phyloP scores from a whole-genome alignment of 305 asterid species.

The Fraxinus greggii region DNA sequence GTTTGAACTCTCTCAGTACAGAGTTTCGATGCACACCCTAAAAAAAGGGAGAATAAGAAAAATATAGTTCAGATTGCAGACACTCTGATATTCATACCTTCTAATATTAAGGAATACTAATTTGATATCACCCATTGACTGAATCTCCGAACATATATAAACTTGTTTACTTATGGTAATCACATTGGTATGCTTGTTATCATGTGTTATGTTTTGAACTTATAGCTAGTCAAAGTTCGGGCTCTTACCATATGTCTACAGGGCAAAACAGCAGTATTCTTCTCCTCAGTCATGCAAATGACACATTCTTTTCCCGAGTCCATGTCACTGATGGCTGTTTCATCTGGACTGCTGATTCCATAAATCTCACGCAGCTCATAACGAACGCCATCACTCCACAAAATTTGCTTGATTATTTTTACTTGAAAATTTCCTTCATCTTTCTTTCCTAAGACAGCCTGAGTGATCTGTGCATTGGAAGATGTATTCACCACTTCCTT shows the following conservation, averaged over 20 bases:
- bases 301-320: constrained; percentile 86
- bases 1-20: not conserved
- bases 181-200: not conserved
- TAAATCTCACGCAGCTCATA: constrained; percentile 86
- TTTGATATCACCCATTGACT: not conserved
- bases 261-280: constrained; percentile 81
- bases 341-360: constrained; percentile 64
- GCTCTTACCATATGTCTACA: constrained; percentile 87
- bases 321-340: constrained; percentile 43
- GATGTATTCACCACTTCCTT: constrained; percentile 34
- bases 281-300: constrained; percentile 89
- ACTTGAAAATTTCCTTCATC: constrained; percentile 49
- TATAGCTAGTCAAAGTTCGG: constrained; percentile 9
- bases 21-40: not conserved
- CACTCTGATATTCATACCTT: not conserved
- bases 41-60: not conserved
- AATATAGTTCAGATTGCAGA: not conserved
- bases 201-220: constrained; percentile 2
- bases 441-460: constrained; percentile 64
- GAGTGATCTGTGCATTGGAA: constrained; percentile 72
- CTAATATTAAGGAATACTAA: not conserved
- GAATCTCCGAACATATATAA: not conserved
- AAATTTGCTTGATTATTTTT: constrained; percentile 75
- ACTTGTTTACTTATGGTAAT: constrained; percentile 8
- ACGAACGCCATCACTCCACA: constrained; percentile 69